Conservation (phyloP, 441 rosid genomes). For the Syzygium syzygioides region DNA sequence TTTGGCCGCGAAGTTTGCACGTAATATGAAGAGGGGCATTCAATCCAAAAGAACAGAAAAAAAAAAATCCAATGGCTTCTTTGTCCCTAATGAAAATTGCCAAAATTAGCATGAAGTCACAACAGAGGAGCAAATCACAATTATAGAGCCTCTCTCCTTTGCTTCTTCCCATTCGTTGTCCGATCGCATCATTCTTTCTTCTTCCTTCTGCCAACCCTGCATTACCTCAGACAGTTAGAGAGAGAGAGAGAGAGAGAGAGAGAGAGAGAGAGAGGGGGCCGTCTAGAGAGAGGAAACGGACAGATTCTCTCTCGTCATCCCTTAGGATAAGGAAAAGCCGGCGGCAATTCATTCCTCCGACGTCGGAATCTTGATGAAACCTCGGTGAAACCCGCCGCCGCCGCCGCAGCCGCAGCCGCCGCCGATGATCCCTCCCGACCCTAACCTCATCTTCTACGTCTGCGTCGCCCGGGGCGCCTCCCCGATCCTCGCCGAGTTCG, state of each 20-base stretch:
- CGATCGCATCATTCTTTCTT: background rate
- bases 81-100: background rate
- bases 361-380: background rate
- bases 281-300: background rate
- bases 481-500: slow-evolving; percentile 54
- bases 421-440: slow-evolving; percentile 55
- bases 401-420: background rate
- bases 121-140: background rate
- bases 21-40: background rate
- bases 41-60: background rate
- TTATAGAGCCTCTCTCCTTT: too few relatives aligned
- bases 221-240: background rate
- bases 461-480: slow-evolving; percentile 60
- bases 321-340: background rate
- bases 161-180: background rate
- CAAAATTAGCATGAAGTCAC: background rate
- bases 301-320: background rate
- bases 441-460: slow-evolving; percentile 45
- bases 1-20: too few relatives aligned
- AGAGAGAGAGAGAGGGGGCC: background rate
- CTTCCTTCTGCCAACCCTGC: background rate
- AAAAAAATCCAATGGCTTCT: background rate
- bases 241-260: background rate
- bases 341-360: background rate
- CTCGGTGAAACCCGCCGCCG: background rate